These are phyloP conservation scores for Kazachstania africana DNA, from an alignment of 805 yeast species.

Conservation along the genomic window DNA sequence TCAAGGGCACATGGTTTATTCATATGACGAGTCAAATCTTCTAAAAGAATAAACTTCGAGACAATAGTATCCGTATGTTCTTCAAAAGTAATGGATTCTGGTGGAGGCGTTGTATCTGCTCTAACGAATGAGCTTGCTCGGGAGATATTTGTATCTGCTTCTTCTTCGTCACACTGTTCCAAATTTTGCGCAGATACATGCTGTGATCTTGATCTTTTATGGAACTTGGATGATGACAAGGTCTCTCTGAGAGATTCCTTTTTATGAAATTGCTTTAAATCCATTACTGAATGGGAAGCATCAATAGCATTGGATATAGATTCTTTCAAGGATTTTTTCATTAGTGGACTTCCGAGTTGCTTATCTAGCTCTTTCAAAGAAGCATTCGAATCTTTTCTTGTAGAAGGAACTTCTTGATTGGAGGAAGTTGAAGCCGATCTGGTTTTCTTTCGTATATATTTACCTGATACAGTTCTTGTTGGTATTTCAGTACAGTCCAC, in stretches of 20 bases:
- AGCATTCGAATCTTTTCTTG: conserved; percentile 13
- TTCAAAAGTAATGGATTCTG: conserved; percentile 7
- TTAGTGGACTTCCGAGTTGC: conserved; percentile 9
- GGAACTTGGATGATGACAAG: neutral
- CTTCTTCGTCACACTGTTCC: neutral
- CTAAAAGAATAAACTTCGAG: conserved; percentile 65
- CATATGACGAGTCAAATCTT: conserved; percentile 81
- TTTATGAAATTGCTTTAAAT: conserved; percentile 20
- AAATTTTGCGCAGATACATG: neutral
- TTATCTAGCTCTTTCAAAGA: conserved; percentile 10
- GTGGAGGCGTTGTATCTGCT: neutral
- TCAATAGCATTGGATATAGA: conserved; percentile 20
- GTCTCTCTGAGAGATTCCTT: conserved; percentile 18
- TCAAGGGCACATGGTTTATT: conserved; percentile 83
- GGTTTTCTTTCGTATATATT: conserved; percentile 5
- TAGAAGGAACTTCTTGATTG: too few species aligned
- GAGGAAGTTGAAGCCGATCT: conserved; percentile 9
- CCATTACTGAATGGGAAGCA: conserved; percentile 22
- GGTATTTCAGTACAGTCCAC: conserved; percentile 3
- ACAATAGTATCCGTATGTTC: conserved; percentile 20
- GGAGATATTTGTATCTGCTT: neutral
- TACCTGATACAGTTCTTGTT: conserved; percentile 7
- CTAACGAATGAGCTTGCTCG: too few species aligned
- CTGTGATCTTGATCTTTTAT: neutral
- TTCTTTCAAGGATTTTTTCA: conserved; percentile 14